These are phyloP conservation scores for Desmodesmus armatus DNA, from an alignment of 139 green algal species.

Conservation along the genomic window DNA sequence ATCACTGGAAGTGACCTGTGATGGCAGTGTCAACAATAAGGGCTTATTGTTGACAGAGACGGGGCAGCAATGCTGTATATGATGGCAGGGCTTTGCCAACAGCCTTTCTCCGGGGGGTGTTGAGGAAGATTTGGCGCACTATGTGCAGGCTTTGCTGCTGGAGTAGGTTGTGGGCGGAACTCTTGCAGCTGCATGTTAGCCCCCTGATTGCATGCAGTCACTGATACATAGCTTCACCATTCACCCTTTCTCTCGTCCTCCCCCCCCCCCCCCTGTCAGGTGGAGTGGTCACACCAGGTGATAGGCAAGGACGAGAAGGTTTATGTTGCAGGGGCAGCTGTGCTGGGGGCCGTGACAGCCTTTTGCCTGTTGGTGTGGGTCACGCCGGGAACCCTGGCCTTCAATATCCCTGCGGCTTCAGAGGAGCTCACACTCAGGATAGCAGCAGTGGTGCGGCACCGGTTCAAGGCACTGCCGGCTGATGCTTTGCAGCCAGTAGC, in stretches of 20 bases:
- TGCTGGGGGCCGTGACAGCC: neutral
- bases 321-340: neutral
- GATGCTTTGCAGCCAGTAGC: neutral
- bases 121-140: too few relatives aligned
- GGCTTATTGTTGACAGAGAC: too few relatives aligned
- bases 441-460: neutral
- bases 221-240: neutral
- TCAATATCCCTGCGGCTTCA: neutral
- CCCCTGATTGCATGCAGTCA: too few relatives aligned
- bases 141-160: too few relatives aligned
- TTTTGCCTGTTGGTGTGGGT: conserved; percentile 13
- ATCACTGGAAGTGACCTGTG: too few relatives aligned
- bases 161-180: too few relatives aligned
- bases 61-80: too few relatives aligned
- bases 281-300: conserved; percentile 20
- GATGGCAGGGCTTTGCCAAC: too few relatives aligned
- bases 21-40: too few relatives aligned
- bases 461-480: neutral
- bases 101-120: too few relatives aligned
- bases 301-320: neutral
- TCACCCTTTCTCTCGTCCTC: neutral
- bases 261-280: neutral
- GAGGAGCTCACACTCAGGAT: neutral
- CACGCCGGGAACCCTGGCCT: neutral
- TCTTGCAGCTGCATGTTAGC: too few relatives aligned